Evolutionary conservation across 768 basidiomycete species (phyloP).

Genomic region (Termitomyces sp.): DNA sequence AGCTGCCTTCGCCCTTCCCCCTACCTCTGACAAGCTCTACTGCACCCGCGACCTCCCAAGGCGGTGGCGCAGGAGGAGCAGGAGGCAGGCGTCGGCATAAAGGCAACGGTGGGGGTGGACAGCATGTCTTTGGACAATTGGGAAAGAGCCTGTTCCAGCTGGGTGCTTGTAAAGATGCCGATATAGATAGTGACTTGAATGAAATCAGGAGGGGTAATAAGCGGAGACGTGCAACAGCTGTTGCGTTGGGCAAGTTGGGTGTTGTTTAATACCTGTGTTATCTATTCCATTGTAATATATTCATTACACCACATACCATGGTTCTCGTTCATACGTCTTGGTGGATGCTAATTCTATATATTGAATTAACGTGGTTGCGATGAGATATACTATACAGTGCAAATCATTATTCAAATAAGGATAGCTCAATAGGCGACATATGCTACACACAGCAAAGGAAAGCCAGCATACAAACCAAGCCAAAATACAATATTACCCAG

Average conservation of each 20-base stretch:
- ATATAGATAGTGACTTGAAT: slow-evolving; percentile 70
- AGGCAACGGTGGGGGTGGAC: slow-evolving; percentile 47
- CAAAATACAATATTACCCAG: slow-evolving; percentile 89
- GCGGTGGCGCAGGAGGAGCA: slow-evolving; percentile 28
- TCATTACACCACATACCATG: background rate
- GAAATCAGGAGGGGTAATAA: slow-evolving; percentile 78
- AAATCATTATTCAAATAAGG: background rate
- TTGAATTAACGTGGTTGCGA: background rate
- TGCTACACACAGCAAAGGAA: slow-evolving; percentile 87
- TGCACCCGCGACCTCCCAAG: slow-evolving; percentile 28
- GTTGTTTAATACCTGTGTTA: slow-evolving; percentile 1
- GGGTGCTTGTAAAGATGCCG: slow-evolving; percentile 53
- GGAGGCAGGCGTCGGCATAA: slow-evolving; percentile 46
- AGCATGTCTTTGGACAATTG: slow-evolving; percentile 57
- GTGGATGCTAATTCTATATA: background rate
- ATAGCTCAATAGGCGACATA: slow-evolving; percentile 36
- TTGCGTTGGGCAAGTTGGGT: slow-evolving; percentile 18
- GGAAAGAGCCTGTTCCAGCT: slow-evolving; percentile 67
- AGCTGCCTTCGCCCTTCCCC: slow-evolving; percentile 82
- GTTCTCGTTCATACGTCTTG: background rate
- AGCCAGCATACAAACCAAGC: slow-evolving; percentile 87
- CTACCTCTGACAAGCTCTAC: slow-evolving; percentile 56
- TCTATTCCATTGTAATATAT: background rate
- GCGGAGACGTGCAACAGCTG: slow-evolving; percentile 36
- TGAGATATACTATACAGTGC: background rate